Conservation (phyloP, 768 basidiomycete genomes). For the Lactarius hatsudake region DNA sequence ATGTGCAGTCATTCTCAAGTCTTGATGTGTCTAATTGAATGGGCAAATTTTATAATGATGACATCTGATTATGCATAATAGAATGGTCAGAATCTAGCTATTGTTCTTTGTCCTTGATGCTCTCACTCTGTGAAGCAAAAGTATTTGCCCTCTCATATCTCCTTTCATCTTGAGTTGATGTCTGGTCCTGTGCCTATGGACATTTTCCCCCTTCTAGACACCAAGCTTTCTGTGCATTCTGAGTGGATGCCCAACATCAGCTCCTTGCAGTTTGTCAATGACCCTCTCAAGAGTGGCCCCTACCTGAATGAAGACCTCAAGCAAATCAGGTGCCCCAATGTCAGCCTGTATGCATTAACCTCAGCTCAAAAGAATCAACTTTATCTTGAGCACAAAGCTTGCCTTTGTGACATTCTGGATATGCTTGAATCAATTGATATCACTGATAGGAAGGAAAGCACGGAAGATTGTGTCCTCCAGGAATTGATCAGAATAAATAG, state of each 20-base stretch:
- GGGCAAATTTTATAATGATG: too few species aligned
- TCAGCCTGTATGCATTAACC: background rate
- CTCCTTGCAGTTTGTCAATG: background rate
- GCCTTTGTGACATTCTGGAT: background rate
- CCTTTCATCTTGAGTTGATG: too few species aligned
- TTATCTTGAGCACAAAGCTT: background rate
- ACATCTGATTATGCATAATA: too few species aligned
- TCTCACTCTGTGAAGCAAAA: too few species aligned
- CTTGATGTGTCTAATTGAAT: too few species aligned
- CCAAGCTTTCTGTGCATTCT: background rate
- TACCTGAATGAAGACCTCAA: background rate
- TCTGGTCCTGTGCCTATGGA: too few species aligned
- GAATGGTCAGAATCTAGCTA: too few species aligned
- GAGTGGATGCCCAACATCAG: background rate
- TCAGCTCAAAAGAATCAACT: background rate
- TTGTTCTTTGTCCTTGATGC: too few species aligned
- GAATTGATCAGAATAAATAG: background rate
- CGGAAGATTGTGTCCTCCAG: conserved; percentile 1
- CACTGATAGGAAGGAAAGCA: background rate
- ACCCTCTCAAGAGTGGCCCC: background rate
- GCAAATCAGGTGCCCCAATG: background rate
- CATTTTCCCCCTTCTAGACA: too few species aligned
- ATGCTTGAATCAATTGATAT: background rate
- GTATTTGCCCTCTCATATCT: too few species aligned
- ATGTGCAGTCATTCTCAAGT: too few species aligned